phyloP scores from a whole-genome alignment of 108 stramenopile genomes.

The Conticribra guillardii region DNA sequence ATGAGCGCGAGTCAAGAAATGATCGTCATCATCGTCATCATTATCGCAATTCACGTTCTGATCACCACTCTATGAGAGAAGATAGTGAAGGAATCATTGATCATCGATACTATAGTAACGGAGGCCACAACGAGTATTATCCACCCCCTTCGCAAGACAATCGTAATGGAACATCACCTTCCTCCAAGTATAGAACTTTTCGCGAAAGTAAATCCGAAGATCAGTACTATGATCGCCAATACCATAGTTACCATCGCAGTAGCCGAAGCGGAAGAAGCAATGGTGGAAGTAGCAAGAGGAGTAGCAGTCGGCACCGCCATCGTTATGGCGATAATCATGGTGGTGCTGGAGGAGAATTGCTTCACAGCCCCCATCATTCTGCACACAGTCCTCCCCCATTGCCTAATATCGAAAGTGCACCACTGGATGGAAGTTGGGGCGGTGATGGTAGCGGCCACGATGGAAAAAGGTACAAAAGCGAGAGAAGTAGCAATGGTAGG shows the following conservation, averaged over 20 bases:
- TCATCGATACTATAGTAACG: background rate
- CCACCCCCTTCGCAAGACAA: too few species aligned
- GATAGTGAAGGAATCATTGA: background rate
- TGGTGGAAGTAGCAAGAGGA: slow-evolving; percentile 12
- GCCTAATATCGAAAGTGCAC: slow-evolving; percentile 22
- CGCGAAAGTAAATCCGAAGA: slow-evolving; percentile 14
- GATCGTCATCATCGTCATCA: slow-evolving; percentile 9
- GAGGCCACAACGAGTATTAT: too few species aligned
- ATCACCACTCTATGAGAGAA: slow-evolving; percentile 10
- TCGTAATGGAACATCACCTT: too few species aligned
- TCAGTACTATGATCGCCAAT: slow-evolving; percentile 3
- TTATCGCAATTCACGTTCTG: too few species aligned
- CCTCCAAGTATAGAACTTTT: too few species aligned
- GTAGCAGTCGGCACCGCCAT: slow-evolving; percentile 3
- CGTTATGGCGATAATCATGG: background rate
- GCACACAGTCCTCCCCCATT: slow-evolving; percentile 16
- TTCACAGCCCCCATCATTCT: background rate
- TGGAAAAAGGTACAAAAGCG: slow-evolving; percentile 6
- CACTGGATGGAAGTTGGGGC: too few species aligned
- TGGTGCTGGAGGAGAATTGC: too few species aligned
- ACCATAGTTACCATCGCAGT: background rate
- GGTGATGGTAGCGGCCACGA: too few species aligned
- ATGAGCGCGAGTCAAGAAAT: slow-evolving; percentile 9
- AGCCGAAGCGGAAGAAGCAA: slow-evolving; percentile 7
- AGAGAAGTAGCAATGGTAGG: background rate